Percentiles rank a stretch among this genome's conserved stretches.
Evolutionary conservation across 768 basidiomycete species (phyloP).

Genomic region (Serendipita sp.): DNA sequence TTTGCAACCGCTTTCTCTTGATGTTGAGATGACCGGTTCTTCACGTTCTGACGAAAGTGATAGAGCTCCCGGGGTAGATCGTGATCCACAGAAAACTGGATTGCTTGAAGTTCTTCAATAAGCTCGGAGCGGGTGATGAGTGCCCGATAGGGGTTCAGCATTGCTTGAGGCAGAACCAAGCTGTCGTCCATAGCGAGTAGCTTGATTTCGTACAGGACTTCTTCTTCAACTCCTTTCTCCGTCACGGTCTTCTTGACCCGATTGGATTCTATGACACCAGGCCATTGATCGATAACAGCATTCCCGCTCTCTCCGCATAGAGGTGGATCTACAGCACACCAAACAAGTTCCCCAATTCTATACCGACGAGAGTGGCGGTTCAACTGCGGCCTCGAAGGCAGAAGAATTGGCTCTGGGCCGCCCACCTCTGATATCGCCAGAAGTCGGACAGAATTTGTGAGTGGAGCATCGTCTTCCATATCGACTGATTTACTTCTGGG

Average conservation of each 20-base stretch:
- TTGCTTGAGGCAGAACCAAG: neutral
- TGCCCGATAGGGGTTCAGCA: neutral
- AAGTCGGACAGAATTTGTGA: too few species aligned
- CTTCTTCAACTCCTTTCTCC: neutral
- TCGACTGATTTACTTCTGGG: too few species aligned
- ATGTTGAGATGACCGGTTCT: neutral
- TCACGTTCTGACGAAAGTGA: neutral
- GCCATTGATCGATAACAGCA: constrained; percentile 5
- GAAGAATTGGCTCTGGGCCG: too few species aligned
- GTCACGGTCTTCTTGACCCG: neutral
- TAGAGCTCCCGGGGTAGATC: neutral
- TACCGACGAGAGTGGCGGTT: neutral
- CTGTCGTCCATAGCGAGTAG: neutral
- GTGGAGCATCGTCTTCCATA: too few species aligned
- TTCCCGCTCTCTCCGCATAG: neutral
- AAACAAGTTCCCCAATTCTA: constrained; percentile 3
- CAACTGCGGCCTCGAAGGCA: neutral
- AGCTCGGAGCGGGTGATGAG: neutral
- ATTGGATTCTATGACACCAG: neutral
- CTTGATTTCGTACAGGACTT: neutral
- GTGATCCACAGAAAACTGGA: neutral
- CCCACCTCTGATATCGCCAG: too few species aligned
- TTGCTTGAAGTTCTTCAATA: neutral
- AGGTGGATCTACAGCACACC: neutral
- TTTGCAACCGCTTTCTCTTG: neutral